Conservation (phyloP, 768 basidiomycete genomes). For the Lactifluus subvellereus region DNA sequence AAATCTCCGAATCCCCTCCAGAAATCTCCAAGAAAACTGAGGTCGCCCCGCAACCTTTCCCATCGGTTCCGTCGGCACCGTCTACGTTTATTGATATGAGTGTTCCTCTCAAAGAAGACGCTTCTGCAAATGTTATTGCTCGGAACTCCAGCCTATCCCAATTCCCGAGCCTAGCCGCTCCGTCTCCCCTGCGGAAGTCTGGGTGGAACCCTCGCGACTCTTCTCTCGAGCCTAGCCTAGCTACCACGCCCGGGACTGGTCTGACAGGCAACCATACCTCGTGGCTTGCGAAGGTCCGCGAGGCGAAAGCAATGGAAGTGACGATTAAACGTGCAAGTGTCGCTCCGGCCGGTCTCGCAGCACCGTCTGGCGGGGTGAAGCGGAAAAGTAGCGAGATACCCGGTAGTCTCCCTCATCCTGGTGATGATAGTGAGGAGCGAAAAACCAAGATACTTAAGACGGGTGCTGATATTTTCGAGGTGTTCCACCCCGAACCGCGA, state of each 20-base stretch:
- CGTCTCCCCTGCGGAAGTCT: constrained; percentile 65
- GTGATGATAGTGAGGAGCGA: constrained; percentile 30
- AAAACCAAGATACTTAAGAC: constrained; percentile 47
- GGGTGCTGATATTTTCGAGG: constrained; percentile 26
- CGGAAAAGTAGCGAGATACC: constrained; percentile 53
- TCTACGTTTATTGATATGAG: constrained; percentile 19
- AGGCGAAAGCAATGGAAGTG: constrained; percentile 46
- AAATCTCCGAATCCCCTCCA: neutral
- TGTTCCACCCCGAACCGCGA: neutral
- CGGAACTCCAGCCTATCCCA: constrained; percentile 40
- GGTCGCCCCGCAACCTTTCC: neutral
- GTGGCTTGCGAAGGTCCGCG: constrained; percentile 74
- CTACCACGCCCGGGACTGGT: constrained; percentile 31
- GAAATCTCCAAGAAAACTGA: constrained; percentile 14
- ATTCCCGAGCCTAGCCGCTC: constrained; percentile 63
- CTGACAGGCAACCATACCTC: constrained; percentile 63
- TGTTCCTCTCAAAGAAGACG: constrained; percentile 26
- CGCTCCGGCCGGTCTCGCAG: constrained; percentile 10
- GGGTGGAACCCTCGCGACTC: constrained; percentile 47
- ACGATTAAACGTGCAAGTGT: constrained; percentile 29
- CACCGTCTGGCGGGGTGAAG: constrained; percentile 35
- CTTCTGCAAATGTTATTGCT: constrained; percentile 26
- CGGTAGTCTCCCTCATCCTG: constrained; percentile 5
- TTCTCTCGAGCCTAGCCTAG: constrained; percentile 27
- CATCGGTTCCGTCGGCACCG: constrained; percentile 2